Percentiles rank a stretch among this genome's conserved stretches.
Evolutionary conservation across 2,329 filamentous ascomycete species (phyloP).

Genomic region (Colletotrichum musae): DNA sequence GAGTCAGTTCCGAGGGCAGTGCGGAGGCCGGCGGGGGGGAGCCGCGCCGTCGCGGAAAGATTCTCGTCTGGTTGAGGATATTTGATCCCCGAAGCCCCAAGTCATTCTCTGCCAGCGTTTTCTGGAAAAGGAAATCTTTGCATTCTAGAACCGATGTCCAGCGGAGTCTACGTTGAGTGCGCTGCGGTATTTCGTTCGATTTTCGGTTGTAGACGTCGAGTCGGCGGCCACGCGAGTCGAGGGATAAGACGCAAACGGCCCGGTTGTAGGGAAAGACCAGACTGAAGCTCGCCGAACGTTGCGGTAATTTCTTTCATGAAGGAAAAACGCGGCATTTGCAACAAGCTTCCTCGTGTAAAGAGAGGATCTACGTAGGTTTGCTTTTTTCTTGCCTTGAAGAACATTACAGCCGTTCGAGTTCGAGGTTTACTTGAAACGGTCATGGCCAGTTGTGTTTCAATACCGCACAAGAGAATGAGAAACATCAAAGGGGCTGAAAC

Average conservation of each 20-base stretch:
- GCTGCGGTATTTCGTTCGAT: not conserved
- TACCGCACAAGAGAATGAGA: constrained; percentile 8
- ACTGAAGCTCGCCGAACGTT: not conserved
- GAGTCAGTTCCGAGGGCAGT: constrained; percentile 11
- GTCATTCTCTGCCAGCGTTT: not conserved
- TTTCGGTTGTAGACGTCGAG: not conserved
- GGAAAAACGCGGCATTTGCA: not conserved
- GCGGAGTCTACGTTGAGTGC: not conserved
- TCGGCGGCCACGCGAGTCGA: not conserved
- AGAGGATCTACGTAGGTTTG: not conserved
- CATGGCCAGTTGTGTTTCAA: constrained; percentile 10
- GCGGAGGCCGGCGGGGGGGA: constrained; percentile 10
- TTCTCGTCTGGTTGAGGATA: constrained; percentile 6
- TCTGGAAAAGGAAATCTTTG: not conserved
- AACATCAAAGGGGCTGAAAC: constrained; percentile 19
- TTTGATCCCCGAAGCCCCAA: not conserved
- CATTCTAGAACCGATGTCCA: not conserved
- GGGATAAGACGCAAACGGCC: constrained; percentile 14
- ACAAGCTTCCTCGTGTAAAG: not conserved
- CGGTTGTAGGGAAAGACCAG: not conserved
- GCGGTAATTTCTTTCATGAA: not conserved
- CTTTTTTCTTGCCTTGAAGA: constrained; percentile 11
- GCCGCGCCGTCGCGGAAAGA: not conserved
- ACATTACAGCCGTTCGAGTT: not conserved
- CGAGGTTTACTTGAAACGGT: constrained; percentile 12